Base-by-base conservation (phyloP, 768 basidiomycete genomes). In the Suillus brevipes region DNA sequence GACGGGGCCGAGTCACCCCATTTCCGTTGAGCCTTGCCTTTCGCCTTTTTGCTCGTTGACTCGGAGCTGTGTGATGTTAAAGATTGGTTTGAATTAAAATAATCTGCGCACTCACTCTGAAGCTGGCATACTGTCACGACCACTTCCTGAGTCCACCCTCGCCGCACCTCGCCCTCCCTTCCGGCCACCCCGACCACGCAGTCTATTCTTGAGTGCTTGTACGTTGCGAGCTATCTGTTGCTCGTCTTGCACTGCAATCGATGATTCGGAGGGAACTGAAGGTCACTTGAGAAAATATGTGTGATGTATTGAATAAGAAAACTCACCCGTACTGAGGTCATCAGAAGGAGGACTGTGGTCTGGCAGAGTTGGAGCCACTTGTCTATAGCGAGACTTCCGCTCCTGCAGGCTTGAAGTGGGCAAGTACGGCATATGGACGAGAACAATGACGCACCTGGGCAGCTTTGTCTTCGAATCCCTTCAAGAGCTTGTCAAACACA, bases 211-310 rank as follows among this genome's bases (percentile, higher is more conserved):
- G 62, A 99, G 82, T 0, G 92, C 93, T 69, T 95, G 90, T 1
- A 97, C 92, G 72, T 96, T 97, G 69, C 92, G 84, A 4, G 96
- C 89, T 66, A 99, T 99, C 70, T 95, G 89, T 72, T 97, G 91
- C 64, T 93, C 94, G 67, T 95, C 94, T 49, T 85, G 83, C 2
- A 86, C 80, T 3, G 79, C 74, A 49, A 87, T 85, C 25, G 82
- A 71, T 9, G 83, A 78, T 66, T 83, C 78, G 3, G 82, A 79
- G 1, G 85, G 85, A 53, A 79, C 84, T 88, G 64, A 7, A 60
- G 7, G 47, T 18, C 34, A 58, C 25, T 31, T 28, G 18, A 28
- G 25, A 1, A 31, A 20, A 34, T 13, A 57, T 20, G 14, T 9
- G 37, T 12, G 43, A 56, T 25, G 56, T n/a, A 53, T 25, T 49